A percentile compares a stretch with the other conserved stretches of the same genome.
Conservation (phyloP, 176 grass and related monocot species). For the Hyparrhenia diplandra region DNA sequence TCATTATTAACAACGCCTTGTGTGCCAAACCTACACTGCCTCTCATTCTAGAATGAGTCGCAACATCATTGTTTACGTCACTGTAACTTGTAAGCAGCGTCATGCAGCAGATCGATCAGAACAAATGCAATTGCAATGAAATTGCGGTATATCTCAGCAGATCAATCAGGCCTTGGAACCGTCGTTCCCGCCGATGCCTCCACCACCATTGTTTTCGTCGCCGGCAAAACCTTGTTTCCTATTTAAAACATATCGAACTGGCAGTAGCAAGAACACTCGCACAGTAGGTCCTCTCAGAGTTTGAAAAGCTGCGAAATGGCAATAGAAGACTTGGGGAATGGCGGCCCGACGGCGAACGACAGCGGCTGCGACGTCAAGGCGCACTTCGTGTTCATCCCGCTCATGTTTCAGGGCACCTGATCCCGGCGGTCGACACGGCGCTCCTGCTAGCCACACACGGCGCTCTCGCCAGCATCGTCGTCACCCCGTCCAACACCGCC, state of each 20-base stretch:
- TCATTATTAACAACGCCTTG: neutral
- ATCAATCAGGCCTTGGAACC: neutral
- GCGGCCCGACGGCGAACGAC: neutral
- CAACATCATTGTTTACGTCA: neutral
- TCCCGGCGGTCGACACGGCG: conserved; percentile 46
- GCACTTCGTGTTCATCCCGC: conserved; percentile 57
- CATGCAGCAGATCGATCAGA: too few species aligned
- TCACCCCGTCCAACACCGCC: conserved; percentile 35
- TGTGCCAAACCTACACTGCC: neutral
- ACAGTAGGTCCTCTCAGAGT: neutral
- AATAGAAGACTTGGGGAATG: neutral
- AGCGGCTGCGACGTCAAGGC: neutral
- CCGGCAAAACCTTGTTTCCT: neutral
- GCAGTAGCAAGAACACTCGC: neutral
- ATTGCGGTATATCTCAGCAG: neutral
- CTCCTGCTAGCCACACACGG: conserved; percentile 45
- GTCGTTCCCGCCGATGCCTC: neutral
- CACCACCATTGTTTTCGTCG: neutral
- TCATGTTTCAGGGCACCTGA: conserved; percentile 52
- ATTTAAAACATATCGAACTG: too few species aligned
- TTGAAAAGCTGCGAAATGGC: neutral
- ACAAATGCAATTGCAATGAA: neutral
- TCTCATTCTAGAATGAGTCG: neutral
- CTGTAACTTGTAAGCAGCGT: too few species aligned
- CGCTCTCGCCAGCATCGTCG: conserved; percentile 36